Percentiles rank a stretch among this genome's conserved stretches.
Conservation (phyloP, 768 basidiomycete genomes). For the Phallus indusiatus region DNA sequence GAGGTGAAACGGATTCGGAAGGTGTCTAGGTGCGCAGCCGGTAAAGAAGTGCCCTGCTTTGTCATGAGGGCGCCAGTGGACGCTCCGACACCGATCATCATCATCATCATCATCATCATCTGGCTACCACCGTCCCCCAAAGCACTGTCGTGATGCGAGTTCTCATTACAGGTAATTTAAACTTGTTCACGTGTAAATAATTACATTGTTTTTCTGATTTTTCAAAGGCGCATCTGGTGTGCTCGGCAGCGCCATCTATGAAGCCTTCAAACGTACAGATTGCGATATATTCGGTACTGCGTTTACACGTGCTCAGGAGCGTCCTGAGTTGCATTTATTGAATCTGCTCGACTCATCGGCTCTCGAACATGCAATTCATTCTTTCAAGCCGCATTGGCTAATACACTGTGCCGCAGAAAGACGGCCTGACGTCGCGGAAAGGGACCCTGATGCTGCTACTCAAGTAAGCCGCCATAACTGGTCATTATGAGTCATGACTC, state of each 20-base stretch:
- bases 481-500: background rate
- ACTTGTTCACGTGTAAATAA: background rate
- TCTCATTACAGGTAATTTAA: slow-evolving; percentile 7
- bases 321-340: slow-evolving; percentile 38
- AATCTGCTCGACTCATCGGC: slow-evolving; percentile 56
- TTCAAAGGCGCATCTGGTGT: slow-evolving; percentile 80
- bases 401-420: slow-evolving; percentile 95
- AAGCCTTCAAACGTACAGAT: slow-evolving; percentile 43
- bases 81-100: background rate
- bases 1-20: no score
- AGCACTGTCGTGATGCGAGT: slow-evolving; percentile 4
- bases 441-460: slow-evolving; percentile 11
- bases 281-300: slow-evolving; percentile 58
- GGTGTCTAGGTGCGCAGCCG: no score
- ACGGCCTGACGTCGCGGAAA: slow-evolving; percentile 82
- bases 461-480: slow-evolving; percentile 39
- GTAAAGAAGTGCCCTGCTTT: background rate
- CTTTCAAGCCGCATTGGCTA: slow-evolving; percentile 70
- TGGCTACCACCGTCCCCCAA: background rate
- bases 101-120: background rate
- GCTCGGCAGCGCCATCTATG: slow-evolving; percentile 70
- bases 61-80: background rate
- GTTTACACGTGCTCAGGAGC: slow-evolving; percentile 47
- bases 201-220: background rate
- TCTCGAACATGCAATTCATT: slow-evolving; percentile 44